Evolutionary conservation across 352 stramenopile species (phyloP).

Genomic region (Elongisporangium anandrum): DNA sequence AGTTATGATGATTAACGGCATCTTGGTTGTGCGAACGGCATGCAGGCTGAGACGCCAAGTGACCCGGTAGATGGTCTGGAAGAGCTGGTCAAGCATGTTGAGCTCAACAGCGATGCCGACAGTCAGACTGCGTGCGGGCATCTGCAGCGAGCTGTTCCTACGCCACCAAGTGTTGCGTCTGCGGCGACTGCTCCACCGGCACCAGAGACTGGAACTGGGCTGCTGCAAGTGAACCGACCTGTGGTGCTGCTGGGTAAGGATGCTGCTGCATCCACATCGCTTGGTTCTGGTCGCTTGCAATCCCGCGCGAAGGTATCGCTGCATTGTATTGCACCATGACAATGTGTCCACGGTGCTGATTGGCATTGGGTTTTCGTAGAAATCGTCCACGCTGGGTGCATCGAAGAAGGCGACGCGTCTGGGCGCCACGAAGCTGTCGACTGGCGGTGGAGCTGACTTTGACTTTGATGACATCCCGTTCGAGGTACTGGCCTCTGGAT

Average conservation of each 20-base stretch:
- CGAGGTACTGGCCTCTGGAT: constrained; percentile 32
- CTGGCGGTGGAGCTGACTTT: constrained; percentile 52
- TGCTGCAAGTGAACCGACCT: constrained; percentile 58
- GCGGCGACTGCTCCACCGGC: constrained; percentile 1
- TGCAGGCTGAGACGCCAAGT: constrained; percentile 26
- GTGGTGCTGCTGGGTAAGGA: constrained; percentile 73
- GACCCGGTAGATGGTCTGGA: constrained; percentile 66
- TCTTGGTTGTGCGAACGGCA: constrained; percentile 2
- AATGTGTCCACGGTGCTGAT: background rate
- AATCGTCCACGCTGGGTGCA: constrained; percentile 23
- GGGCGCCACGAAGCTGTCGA: constrained; percentile 76
- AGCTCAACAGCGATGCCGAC: constrained; percentile 31
- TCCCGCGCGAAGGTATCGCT: constrained; percentile 49
- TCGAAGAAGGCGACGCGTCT: constrained; percentile 58
- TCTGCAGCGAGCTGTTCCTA: constrained; percentile 28
- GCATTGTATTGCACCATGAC: background rate
- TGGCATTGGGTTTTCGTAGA: constrained; percentile 11
- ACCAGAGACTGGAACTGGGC: constrained; percentile 15
- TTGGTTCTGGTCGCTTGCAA: constrained; percentile 45
- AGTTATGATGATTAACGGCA: background rate
- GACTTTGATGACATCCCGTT: constrained; percentile 89
- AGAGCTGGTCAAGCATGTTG: constrained; percentile 73
- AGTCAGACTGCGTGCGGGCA: constrained; percentile 36
- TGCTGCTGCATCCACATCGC: constrained; percentile 27
- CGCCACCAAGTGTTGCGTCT: constrained; percentile 1